Base-by-base conservation (phyloP, 2,329 filamentous ascomycete genomes). In the Monosporascus sp. region DNA sequence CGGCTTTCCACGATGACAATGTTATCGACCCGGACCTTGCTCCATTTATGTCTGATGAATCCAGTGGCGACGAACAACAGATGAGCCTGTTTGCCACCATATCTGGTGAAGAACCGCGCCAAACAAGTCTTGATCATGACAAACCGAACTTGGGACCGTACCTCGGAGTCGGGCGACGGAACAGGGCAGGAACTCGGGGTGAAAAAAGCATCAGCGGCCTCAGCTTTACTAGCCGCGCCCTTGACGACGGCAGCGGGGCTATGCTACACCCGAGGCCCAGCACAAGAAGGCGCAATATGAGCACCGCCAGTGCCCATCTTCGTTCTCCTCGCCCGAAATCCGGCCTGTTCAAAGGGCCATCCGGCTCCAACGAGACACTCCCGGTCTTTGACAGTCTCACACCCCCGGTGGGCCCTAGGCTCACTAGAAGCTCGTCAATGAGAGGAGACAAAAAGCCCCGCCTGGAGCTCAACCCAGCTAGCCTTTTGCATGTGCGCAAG, bases 11-110 rank as follows among this genome's bases (percentile, higher is more conserved):
- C 68, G 91, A 94, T 65, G 94, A 99, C 74, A 97, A 94, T 66
- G 96, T 99, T 61, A 97, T 99, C 61, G 94, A 99, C 67, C 94
- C 94, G 1, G 94, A 99, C 65, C 76, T 99, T 51, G 93, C 92
- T 5, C 89, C 91, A 37, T 99, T 95, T 71, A 88, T 99, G 78
- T 99, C 94, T 7, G 94, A 99, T 67, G 91, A 89, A 48, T 96
- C 92, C 2, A 97, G 91, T 63, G 93, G 89, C 38, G 92, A 96
- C 63, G 92, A 99, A 60, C 89, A 95, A 62, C 89, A 95, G 62
- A 87, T 92, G 72, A 92, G 87, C 65, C 87, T 97, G 14, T 89
- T 96, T 70, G 86, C 88, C 2, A 85, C 82, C 7, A 80, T 87
- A 74, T 77, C 91, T n/a, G 84, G 80, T 53, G 80, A 81, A 47